A percentile compares a stretch with the other conserved stretches of the same genome.
Evolutionary conservation across 1,284 basidiomycete species (phyloP).

Genomic region (Fomitopsis betulina): DNA sequence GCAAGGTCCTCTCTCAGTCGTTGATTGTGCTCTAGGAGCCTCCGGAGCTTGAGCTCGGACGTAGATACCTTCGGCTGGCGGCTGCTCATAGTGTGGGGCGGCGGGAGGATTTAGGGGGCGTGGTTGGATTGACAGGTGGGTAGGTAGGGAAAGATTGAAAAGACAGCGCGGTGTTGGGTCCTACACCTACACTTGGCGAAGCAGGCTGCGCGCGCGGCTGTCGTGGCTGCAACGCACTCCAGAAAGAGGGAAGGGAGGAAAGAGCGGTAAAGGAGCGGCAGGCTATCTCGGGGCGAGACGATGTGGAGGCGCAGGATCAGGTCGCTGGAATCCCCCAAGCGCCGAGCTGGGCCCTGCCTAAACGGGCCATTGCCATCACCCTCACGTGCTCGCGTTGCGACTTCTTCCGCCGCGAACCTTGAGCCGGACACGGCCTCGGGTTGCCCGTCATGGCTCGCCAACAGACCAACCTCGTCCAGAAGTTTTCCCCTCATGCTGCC

Average conservation of each 20-base stretch:
- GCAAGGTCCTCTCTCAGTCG: slow-evolving; percentile 73
- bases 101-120: slow-evolving; percentile 1
- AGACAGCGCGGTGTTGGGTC: slow-evolving; percentile 3
- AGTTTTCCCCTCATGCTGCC: slow-evolving; percentile 10
- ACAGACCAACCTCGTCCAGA: slow-evolving; percentile 17
- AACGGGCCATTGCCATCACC: neutral
- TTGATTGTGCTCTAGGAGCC: slow-evolving; percentile 77
- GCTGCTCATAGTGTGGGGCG: slow-evolving; percentile 25
- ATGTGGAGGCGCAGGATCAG: slow-evolving; percentile 5
- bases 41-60: slow-evolving; percentile 80
- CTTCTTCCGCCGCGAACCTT: neutral
- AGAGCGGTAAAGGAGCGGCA: slow-evolving; percentile 8
- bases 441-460: slow-evolving; percentile 15
- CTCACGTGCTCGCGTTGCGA: neutral
- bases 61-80: slow-evolving; percentile 55
- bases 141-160: neutral
- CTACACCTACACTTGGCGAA: slow-evolving; percentile 3
- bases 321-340: slow-evolving; percentile 1
- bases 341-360: neutral
- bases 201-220: slow-evolving; percentile 1
- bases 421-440: neutral
- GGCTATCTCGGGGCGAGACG: neutral
- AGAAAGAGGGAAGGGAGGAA: slow-evolving; percentile 15
- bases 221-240: slow-evolving; percentile 6
- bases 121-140: neutral